Evolutionary conservation across 1,284 basidiomycete species (phyloP).

Genomic region (Volvariella surrecta): DNA sequence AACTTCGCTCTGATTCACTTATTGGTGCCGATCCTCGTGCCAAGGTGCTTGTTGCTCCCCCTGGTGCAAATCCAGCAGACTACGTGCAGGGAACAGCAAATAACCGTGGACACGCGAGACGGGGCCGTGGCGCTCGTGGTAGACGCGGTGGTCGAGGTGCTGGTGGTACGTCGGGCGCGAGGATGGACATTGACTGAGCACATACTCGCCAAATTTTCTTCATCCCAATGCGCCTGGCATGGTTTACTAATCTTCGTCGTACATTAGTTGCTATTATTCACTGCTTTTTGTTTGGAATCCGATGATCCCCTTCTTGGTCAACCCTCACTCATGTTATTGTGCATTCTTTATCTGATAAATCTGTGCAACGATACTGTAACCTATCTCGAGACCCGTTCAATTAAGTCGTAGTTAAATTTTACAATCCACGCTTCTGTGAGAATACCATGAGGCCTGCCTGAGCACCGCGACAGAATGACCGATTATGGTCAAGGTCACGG

Average conservation of each 20-base stretch:
- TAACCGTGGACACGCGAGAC: constrained; percentile 28
- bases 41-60: constrained; percentile 60
- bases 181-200: constrained; percentile 33
- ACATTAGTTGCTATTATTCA: background rate
- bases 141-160: constrained; percentile 25
- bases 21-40: constrained; percentile 62
- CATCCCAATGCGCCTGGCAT: constrained; percentile 13
- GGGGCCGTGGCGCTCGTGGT: constrained; percentile 27
- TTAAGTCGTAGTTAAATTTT: too few species aligned
- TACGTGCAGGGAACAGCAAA: constrained; percentile 32
- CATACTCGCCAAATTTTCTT: constrained; percentile 6
- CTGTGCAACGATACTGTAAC: too few species aligned
- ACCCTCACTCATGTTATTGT: too few species aligned
- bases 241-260: background rate
- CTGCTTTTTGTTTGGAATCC: constrained; percentile 6
- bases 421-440: too few species aligned
- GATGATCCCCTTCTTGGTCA: too few species aligned
- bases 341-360: too few species aligned
- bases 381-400: too few species aligned
- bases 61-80: constrained; percentile 51
- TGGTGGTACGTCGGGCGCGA: constrained; percentile 21
- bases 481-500: too few species aligned
- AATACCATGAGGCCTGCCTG: too few species aligned
- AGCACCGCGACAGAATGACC: too few species aligned
- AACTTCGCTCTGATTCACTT: constrained; percentile 79